A percentile compares a stretch with the other conserved stretches of the same genome.
These are phyloP conservation scores for Obelidium mucronatum DNA, from an alignment of 192 early-diverging fungal species.

Conservation along the genomic window DNA sequence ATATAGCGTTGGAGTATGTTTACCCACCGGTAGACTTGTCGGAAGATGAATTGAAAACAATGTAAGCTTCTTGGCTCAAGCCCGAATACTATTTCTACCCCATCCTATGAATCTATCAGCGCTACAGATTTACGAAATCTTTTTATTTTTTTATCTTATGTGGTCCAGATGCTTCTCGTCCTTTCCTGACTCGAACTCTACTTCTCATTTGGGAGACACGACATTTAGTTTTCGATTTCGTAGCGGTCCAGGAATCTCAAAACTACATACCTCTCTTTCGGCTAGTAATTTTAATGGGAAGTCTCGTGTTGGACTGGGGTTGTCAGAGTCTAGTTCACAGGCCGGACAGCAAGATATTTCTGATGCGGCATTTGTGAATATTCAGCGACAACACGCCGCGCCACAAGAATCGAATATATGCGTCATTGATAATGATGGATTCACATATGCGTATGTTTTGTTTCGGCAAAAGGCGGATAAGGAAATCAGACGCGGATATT, in stretches of 20 bases:
- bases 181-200: slow-evolving; percentile 65
- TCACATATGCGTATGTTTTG: slow-evolving; percentile 89
- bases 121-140: no score
- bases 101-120: no score
- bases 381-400: neutral
- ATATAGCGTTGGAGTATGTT: slow-evolving; percentile 52
- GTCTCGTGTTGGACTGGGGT: no score
- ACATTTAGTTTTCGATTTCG: slow-evolving; percentile 60
- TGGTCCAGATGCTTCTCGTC: slow-evolving; percentile 56
- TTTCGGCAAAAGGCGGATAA: slow-evolving; percentile 92
- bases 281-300: no score
- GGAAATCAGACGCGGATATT: slow-evolving; percentile 85
- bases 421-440: slow-evolving; percentile 58
- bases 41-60: slow-evolving; percentile 54
- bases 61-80: slow-evolving; percentile 48
- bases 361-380: no score
- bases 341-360: no score
- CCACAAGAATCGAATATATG: slow-evolving; percentile 18
- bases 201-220: slow-evolving; percentile 56
- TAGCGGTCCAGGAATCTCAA: slow-evolving; percentile 41
- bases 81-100: no score
- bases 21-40: slow-evolving; percentile 57
- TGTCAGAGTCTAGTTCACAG: no score
- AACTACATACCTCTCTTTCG: slow-evolving; percentile 45
- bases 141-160: slow-evolving; percentile 8